These are phyloP conservation scores for Plantago elongata DNA, from an alignment of 257 asterid genomes.

Conservation along the genomic window DNA sequence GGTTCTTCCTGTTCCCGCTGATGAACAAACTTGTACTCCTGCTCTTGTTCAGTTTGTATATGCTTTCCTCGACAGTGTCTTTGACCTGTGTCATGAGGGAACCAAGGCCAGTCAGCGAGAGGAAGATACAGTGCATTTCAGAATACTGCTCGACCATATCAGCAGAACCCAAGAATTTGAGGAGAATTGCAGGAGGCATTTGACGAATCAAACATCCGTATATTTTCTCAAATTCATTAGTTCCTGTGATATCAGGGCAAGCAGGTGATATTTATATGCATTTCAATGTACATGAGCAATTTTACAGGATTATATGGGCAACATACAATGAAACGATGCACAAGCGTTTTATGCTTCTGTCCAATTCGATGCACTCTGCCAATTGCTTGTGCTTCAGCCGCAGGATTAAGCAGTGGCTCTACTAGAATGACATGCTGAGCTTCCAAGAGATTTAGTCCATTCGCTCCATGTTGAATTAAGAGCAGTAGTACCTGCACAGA, in stretches of 20 bases:
- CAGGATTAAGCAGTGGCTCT: constrained; percentile 93
- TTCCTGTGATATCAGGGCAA: no score
- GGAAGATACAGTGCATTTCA: no score
- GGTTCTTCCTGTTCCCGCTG: constrained; percentile 87
- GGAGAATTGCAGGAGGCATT: no score
- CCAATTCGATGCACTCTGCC: constrained; percentile 98
- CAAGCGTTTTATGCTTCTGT: constrained; percentile 74
- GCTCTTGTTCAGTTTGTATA: constrained; percentile 74
- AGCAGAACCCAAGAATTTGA: no score
- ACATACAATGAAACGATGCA: constrained; percentile 92
- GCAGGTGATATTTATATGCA: no score
- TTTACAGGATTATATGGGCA: neutral
- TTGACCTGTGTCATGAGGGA: constrained; percentile 59
- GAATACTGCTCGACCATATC: no score
- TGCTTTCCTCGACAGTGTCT: constrained; percentile 86
- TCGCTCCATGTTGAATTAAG: constrained; percentile 90
- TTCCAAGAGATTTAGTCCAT: constrained; percentile 93
- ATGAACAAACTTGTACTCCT: constrained; percentile 59
- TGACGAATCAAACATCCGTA: no score
- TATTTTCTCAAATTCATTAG: no score
- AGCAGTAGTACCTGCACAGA: constrained; percentile 72
- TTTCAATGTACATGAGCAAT: no score
- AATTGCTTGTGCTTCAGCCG: constrained; percentile 97
- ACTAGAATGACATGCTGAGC: constrained; percentile 95
- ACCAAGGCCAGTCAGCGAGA: neutral